Evolutionary conservation across 352 stramenopile genomes (phyloP).

Genomic region (Globisporangium rhizosaccharum): DNA sequence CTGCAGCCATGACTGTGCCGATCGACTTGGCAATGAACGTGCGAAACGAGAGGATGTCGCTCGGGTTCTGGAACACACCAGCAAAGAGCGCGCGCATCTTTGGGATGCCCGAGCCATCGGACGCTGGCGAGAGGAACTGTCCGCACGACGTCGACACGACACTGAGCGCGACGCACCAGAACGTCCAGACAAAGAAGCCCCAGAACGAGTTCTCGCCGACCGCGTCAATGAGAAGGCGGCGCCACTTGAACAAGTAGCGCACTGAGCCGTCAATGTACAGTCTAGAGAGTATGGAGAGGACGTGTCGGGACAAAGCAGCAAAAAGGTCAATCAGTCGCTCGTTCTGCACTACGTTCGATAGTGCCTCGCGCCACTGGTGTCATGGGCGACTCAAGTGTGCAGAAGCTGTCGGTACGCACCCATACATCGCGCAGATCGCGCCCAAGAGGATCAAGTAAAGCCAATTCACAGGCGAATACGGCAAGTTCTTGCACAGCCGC

Average conservation of each 20-base stretch:
- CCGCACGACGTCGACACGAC: conserved; percentile 56
- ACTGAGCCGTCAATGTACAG: conserved; percentile 67
- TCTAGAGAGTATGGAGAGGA: conserved; percentile 13
- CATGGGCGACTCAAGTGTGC: neutral
- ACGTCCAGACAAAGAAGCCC: conserved; percentile 59
- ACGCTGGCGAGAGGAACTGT: conserved; percentile 51
- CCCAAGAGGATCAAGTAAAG: conserved; percentile 65
- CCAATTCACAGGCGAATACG: conserved; percentile 80
- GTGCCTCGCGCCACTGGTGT: neutral
- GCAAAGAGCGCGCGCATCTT: conserved; percentile 71
- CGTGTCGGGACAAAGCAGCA: neutral
- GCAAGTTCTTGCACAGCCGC: conserved; percentile 66
- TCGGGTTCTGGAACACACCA: conserved; percentile 69
- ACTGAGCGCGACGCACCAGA: conserved; percentile 49
- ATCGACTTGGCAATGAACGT: conserved; percentile 69
- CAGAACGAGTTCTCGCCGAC: conserved; percentile 52
- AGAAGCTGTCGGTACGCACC: conserved; percentile 23
- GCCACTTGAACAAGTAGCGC: conserved; percentile 54
- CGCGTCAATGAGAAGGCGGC: conserved; percentile 47
- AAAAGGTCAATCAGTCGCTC: too few species aligned
- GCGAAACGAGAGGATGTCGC: conserved; percentile 48
- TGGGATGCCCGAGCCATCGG: conserved; percentile 74
- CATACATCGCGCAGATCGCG: conserved; percentile 49
- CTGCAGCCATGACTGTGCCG: conserved; percentile 56
- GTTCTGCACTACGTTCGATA: too few species aligned